phyloP scores from a whole-genome alignment of 306 rosid species.

The Cajanus cajan region DNA sequence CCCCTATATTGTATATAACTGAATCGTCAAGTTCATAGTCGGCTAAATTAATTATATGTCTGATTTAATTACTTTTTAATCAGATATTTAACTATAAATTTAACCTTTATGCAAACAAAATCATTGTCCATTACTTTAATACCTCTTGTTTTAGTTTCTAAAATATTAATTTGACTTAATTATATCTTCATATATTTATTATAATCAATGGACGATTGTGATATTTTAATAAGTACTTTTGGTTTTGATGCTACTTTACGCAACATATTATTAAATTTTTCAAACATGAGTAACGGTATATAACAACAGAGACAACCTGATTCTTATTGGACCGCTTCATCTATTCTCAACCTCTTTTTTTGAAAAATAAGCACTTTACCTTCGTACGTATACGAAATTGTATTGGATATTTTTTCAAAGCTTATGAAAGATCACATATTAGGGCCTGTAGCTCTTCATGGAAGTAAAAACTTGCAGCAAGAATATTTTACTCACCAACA shows the following conservation, averaged over 20 bases:
- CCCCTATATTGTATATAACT: no score
- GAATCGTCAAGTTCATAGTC: background rate
- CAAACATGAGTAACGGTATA: background rate
- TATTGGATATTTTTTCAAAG: background rate
- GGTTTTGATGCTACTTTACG: background rate
- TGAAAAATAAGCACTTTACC: background rate
- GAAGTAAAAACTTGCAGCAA: background rate
- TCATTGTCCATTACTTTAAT: background rate
- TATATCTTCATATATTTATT: background rate
- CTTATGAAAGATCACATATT: conserved; percentile 3
- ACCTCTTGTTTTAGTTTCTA: background rate
- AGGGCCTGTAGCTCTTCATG: background rate
- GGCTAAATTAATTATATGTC: background rate
- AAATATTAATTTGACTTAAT: background rate
- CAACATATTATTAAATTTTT: background rate
- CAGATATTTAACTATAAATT: background rate
- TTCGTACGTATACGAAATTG: background rate
- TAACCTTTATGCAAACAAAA: background rate
- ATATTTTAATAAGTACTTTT: background rate
- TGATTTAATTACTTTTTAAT: background rate
- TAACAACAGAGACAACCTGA: background rate
- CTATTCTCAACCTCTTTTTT: conserved; percentile 4
- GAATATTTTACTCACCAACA: background rate
- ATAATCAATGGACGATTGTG: background rate
- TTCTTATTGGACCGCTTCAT: conserved; percentile 5